phyloP scores from a whole-genome alignment of 805 yeast genomes.

The Ogataea haglerorum region DNA sequence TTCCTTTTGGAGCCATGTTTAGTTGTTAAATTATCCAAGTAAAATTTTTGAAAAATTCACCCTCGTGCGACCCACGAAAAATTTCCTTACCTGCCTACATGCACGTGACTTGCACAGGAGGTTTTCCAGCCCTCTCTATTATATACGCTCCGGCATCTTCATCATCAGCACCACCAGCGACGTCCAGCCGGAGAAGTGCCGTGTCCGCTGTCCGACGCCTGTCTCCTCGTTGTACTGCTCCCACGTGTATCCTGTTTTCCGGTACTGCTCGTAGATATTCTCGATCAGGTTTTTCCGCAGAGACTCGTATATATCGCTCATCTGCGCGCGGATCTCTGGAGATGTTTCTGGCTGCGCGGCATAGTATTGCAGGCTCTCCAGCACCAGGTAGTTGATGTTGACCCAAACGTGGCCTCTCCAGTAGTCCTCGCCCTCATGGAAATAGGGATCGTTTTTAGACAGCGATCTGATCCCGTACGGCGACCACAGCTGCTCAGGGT shows the following conservation, averaged over 20 bases:
- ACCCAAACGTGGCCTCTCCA: conserved; percentile 97
- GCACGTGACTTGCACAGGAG: conserved; percentile 6
- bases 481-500: conserved; percentile 75
- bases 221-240: conserved; percentile 81
- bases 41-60: conserved; percentile 7
- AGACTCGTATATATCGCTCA: conserved; percentile 49
- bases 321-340: conserved; percentile 34
- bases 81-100: not conserved
- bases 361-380: conserved; percentile 68
- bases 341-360: conserved; percentile 31
- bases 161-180: conserved; percentile 75
- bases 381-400: conserved; percentile 78
- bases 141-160: conserved; percentile 58
- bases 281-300: conserved; percentile 65
- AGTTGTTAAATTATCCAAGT: conserved; percentile 3
- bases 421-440: conserved; percentile 81
- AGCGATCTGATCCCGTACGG: conserved; percentile 78
- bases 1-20: conserved; percentile 43
- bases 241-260: conserved; percentile 76
- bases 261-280: conserved; percentile 70
- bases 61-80: conserved; percentile 2
- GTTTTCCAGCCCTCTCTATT: conserved; percentile 1
- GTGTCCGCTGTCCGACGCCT: conserved; percentile 78
- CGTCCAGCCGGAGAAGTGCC: conserved; percentile 95
- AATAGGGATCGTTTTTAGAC: conserved; percentile 60